Evolutionary conservation across 495 filamentous ascomycete genomes (phyloP).

Genomic region (Talaromyces wortmannii): DNA sequence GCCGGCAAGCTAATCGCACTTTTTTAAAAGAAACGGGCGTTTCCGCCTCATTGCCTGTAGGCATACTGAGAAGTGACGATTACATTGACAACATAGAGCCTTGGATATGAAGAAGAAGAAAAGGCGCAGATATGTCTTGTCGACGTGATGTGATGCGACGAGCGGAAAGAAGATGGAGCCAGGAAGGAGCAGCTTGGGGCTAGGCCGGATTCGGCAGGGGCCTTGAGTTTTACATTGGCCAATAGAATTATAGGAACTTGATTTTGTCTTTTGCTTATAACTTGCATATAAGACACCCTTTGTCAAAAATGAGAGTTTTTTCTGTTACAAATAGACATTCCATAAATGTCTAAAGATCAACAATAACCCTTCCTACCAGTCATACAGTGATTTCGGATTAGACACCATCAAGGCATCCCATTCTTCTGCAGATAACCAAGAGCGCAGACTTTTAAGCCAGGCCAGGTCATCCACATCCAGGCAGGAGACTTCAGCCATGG

Average conservation of each 20-base stretch:
- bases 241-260: no score
- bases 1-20: slow-evolving; percentile 14
- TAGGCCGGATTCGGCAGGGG: no score
- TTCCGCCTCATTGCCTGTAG: background rate
- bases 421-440: slow-evolving; percentile 13
- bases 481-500: slow-evolving; percentile 12
- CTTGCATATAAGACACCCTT: no score
- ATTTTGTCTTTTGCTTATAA: no score
- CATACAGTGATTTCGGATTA: slow-evolving; percentile 11
- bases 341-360: background rate
- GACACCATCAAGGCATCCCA: slow-evolving; percentile 18
- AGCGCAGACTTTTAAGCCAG: slow-evolving; percentile 16
- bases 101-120: background rate
- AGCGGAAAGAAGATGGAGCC: no score
- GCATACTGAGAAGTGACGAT: background rate
- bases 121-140: no score
- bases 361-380: slow-evolving; percentile 5
- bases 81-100: background rate
- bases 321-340: background rate
- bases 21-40: slow-evolving; percentile 8
- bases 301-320: no score
- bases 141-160: no score
- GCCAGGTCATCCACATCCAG: slow-evolving; percentile 15
- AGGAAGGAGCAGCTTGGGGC: no score
- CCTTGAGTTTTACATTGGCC: no score